Evolutionary conservation across 306 rosid genomes (phyloP), one percentile per base, ranked within the genome.

Genomic region (Glycine latifolia): DNA sequence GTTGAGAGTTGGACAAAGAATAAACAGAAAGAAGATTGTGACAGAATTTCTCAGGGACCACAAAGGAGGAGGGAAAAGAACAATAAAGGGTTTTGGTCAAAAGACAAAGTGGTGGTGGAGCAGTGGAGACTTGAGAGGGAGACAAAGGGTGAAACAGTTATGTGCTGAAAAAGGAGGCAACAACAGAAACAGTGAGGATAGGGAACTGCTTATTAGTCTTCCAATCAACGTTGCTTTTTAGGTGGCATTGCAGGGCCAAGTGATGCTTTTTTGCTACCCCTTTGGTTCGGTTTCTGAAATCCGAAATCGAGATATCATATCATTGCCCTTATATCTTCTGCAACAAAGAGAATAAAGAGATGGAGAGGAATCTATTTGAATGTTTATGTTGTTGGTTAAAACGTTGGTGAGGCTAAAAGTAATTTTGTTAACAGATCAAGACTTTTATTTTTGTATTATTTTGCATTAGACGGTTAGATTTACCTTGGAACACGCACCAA

Each of bases 181-280:
- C 69, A 26, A 26, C 31, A 75, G 84, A 71, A 76, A 82, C 61
- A 81, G 68, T 84, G 80, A 85, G 81, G 61, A 85, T 80, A 87
- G 82, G 66, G 67, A 79, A 79, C 31, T 79, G 83, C 79, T 84
- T 68, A 82, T 83, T 80, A 75, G 80, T 80, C 80, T 66, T 82
- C 83, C 60, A 61, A 77, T 73, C 77, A 71, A 77, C 82, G 87
- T 86, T 85, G 84, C 91, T 89, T 91, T 89, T 89, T 65, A 87
- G 89, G 95, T 87, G 79, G 78, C 46, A 4, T 72, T 37, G 81
- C 60, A 48, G 88, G 84, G 86, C 77, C 87, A 74, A 72, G 55
- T 41, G 10, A 48, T 79, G 56, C 85, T 87, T 86, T 37, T 61
- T 83, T 80, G 87, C 9, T 10, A 67, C 82, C 84, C 81, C 76